Evolutionary conservation across 2,329 filamentous ascomycete genomes (phyloP).

Genomic region (Sporothrix brasiliensis): DNA sequence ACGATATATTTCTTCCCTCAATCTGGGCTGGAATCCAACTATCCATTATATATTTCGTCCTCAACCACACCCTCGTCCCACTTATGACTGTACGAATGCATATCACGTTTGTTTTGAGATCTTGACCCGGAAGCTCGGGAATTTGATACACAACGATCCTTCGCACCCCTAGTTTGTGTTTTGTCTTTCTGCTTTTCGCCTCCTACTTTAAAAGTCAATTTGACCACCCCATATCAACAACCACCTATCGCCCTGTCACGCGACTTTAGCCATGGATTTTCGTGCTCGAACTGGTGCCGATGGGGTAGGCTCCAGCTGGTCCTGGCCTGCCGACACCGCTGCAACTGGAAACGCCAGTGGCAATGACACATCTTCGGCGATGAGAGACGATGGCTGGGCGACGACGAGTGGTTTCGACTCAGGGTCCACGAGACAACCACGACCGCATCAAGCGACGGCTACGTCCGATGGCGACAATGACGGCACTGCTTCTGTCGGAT

Average conservation of each 20-base stretch:
- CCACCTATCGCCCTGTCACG: neutral
- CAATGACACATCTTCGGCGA: neutral
- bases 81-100: slow-evolving; percentile 1
- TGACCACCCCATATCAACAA: neutral
- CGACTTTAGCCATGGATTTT: slow-evolving; percentile 28
- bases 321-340: slow-evolving; percentile 20
- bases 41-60: neutral
- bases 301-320: slow-evolving; percentile 27
- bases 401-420: slow-evolving; percentile 25
- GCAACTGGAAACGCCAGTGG: slow-evolving; percentile 21
- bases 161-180: neutral
- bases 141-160: neutral
- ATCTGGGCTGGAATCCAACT: neutral
- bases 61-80: neutral
- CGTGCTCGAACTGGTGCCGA: slow-evolving; percentile 16
- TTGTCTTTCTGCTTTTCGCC: neutral
- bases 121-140: slow-evolving; percentile 15
- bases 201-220: neutral
- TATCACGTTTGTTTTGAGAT: neutral
- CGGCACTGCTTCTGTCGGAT: neutral
- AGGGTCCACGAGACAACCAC: neutral
- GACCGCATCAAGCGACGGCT: slow-evolving; percentile 16
- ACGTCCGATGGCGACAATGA: neutral
- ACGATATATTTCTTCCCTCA: neutral
- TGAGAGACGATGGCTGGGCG: slow-evolving; percentile 22